Evolutionary conservation across 2,329 filamentous ascomycete species (phyloP).

Genomic region (Epichloe festucae): DNA sequence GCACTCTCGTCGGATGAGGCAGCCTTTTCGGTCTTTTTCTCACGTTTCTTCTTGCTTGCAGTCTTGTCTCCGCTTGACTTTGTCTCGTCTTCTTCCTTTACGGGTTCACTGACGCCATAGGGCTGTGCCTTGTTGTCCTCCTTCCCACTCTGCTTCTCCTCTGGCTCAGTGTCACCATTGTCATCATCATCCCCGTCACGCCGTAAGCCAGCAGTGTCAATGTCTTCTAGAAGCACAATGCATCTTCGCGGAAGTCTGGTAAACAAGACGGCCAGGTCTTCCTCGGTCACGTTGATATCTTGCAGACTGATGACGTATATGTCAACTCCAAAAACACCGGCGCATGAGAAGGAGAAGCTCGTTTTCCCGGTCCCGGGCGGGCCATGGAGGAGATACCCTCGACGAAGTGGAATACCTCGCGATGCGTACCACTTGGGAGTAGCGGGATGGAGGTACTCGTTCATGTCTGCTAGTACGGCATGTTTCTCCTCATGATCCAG

Average conservation of each 20-base stretch:
- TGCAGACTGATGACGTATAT: slow-evolving; percentile 49
- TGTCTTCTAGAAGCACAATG: slow-evolving; percentile 56
- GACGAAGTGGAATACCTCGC: slow-evolving; percentile 60
- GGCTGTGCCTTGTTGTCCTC: slow-evolving; percentile 11
- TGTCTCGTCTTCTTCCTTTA: slow-evolving; percentile 23
- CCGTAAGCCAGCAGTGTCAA: slow-evolving; percentile 46
- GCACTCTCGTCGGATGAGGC: slow-evolving; percentile 3
- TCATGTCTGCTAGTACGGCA: slow-evolving; percentile 56
- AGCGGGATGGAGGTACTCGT: slow-evolving; percentile 61
- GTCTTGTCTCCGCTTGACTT: neutral
- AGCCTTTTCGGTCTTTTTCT: slow-evolving; percentile 15
- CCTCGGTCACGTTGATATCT: slow-evolving; percentile 48
- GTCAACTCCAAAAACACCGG: slow-evolving; percentile 51
- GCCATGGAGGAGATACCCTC: slow-evolving; percentile 68
- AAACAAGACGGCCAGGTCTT: slow-evolving; percentile 46
- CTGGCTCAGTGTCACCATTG: slow-evolving; percentile 8
- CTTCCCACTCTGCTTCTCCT: slow-evolving; percentile 7
- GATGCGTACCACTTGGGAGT: slow-evolving; percentile 63
- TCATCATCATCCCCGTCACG: slow-evolving; percentile 24
- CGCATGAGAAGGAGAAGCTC: slow-evolving; percentile 51
- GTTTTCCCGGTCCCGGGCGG: slow-evolving; percentile 66
- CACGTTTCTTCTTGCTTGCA: slow-evolving; percentile 13
- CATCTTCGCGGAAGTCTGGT: slow-evolving; percentile 47
- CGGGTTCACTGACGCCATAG: slow-evolving; percentile 21
- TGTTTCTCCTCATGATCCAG: slow-evolving; percentile 55